Conservation (phyloP, 768 basidiomycete genomes). For the Leccinum imitatum region DNA sequence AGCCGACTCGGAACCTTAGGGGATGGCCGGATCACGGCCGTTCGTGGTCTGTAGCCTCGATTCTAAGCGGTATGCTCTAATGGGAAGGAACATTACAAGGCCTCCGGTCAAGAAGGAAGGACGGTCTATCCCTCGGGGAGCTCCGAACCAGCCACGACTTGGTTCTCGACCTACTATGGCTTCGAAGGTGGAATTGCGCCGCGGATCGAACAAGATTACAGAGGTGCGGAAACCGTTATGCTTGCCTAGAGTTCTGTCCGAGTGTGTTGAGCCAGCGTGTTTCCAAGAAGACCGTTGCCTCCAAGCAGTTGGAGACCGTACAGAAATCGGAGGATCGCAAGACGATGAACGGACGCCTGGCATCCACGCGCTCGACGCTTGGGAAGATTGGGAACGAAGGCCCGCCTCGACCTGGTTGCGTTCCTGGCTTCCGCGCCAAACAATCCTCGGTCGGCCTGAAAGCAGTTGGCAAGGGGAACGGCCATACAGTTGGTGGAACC, state of each 20-base stretch:
- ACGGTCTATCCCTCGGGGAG: not conserved
- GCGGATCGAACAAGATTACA: not conserved
- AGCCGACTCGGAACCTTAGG: not conserved
- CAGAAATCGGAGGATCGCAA: too few species aligned
- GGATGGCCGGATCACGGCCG: not conserved
- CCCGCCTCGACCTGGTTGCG: not conserved
- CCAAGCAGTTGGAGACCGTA: too few species aligned
- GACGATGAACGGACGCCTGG: not conserved
- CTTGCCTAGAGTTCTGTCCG: not conserved
- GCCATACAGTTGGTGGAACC: too few species aligned
- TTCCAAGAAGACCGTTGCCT: too few species aligned
- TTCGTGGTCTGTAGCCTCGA: slow-evolving; percentile 9
- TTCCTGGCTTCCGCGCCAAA: not conserved
- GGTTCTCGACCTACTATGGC: not conserved
- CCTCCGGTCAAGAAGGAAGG: not conserved
- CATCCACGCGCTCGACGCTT: not conserved
- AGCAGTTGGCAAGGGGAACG: not conserved
- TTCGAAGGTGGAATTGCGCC: not conserved
- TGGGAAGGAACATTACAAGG: not conserved
- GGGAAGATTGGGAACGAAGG: not conserved
- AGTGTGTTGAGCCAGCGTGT: too few species aligned
- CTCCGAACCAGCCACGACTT: not conserved
- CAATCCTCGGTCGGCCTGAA: not conserved
- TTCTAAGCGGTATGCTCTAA: not conserved
- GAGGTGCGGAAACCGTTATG: not conserved